Evolutionary conservation across 2,329 filamentous ascomycete species (phyloP).

Genomic region (Sporothrix pseudoabietina): DNA sequence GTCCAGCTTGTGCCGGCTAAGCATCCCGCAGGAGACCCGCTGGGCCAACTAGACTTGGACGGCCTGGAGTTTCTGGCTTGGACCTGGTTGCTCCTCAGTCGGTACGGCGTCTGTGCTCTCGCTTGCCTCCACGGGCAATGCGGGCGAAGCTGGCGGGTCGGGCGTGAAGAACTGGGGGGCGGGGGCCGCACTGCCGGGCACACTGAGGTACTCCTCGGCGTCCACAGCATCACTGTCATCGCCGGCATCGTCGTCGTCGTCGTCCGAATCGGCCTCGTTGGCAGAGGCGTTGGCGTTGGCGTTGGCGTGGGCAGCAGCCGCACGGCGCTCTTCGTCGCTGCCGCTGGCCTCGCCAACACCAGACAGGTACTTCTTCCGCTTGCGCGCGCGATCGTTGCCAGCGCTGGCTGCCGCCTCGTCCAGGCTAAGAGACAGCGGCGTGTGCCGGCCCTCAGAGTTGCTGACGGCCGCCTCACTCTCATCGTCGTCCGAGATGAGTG

Average conservation of each 20-base stretch:
- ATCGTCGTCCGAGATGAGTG: conserved; percentile 53
- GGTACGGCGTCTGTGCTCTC: neutral
- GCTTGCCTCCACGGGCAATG: neutral
- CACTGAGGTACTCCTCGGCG: conserved; percentile 38
- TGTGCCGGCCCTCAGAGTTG: conserved; percentile 60
- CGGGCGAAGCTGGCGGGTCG: conserved; percentile 45
- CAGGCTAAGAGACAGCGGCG: conserved; percentile 55
- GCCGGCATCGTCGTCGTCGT: conserved; percentile 35
- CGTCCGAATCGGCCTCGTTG: conserved; percentile 34
- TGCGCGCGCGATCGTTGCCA: conserved; percentile 37
- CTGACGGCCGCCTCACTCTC: conserved; percentile 64
- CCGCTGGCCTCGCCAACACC: conserved; percentile 30
- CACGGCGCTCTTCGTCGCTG: conserved; percentile 34
- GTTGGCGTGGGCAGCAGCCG: conserved; percentile 38
- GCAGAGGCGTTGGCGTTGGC: conserved; percentile 22
- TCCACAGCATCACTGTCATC: conserved; percentile 33
- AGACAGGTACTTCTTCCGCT: conserved; percentile 28
- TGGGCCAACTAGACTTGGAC: conserved; percentile 25
- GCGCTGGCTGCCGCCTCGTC: conserved; percentile 38
- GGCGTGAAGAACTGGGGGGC: conserved; percentile 48
- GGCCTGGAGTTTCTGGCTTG: conserved; percentile 19
- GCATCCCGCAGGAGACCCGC: neutral
- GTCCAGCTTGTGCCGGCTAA: neutral
- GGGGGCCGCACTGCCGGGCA: conserved; percentile 38
- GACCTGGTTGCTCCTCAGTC: neutral